Evolutionary conservation across 2,329 filamentous ascomycete species (phyloP).

Genomic region (Furcasterigmium furcatum): DNA sequence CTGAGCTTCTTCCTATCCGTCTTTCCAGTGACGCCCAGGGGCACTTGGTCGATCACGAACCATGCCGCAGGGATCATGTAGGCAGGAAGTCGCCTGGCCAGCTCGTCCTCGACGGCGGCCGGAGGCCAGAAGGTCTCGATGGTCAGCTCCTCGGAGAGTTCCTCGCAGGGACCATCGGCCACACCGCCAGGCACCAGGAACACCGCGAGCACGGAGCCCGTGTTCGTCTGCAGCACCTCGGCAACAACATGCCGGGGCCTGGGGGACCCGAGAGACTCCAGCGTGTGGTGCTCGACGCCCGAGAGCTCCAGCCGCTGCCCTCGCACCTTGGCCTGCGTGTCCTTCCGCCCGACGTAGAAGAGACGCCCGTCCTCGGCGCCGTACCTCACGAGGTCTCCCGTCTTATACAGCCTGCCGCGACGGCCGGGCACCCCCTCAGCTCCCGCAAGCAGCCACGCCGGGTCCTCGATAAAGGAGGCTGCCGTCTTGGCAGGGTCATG

Average conservation of each 20-base stretch:
- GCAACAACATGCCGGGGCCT: too few species aligned
- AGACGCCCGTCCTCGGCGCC: slow-evolving; percentile 33
- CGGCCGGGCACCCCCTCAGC: not conserved
- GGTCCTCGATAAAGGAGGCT: slow-evolving; percentile 6
- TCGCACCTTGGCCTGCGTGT: slow-evolving; percentile 49
- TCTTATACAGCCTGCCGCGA: slow-evolving; percentile 34
- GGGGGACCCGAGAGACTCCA: not conserved
- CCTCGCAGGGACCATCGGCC: too few species aligned
- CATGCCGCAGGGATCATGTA: slow-evolving; percentile 15
- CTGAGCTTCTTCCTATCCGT: slow-evolving; percentile 6
- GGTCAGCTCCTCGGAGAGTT: too few species aligned
- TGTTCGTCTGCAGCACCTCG: too few species aligned
- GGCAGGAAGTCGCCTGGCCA: slow-evolving; percentile 9
- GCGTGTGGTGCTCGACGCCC: slow-evolving; percentile 9
- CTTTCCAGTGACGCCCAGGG: slow-evolving; percentile 10
- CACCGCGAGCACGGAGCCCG: too few species aligned
- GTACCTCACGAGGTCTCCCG: slow-evolving; percentile 44
- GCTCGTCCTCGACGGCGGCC: slow-evolving; percentile 18
- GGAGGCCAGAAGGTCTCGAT: too few species aligned
- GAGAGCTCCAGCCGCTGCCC: slow-evolving; percentile 46
- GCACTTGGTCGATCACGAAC: slow-evolving; percentile 11
- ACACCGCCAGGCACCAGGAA: too few species aligned
- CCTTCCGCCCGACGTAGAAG: slow-evolving; percentile 44
- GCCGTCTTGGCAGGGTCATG: not conserved
- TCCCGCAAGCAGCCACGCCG: not conserved